Evolutionary conservation across 2,329 filamentous ascomycete species (phyloP).

Genomic region (Cercospora janseana): DNA sequence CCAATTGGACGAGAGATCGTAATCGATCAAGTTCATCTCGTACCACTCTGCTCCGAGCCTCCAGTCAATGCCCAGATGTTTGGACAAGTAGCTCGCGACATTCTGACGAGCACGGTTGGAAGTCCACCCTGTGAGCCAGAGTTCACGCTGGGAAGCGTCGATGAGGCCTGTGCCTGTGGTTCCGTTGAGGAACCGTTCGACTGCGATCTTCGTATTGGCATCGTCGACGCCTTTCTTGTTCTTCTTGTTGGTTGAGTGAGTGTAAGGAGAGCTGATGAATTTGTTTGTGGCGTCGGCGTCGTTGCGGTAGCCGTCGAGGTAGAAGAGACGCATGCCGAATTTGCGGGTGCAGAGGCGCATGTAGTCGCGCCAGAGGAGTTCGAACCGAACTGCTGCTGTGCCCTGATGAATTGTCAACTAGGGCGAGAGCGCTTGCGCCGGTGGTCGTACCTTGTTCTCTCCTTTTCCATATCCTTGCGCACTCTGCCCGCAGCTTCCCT

Average conservation of each 20-base stretch:
- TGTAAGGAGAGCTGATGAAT: constrained; percentile 37
- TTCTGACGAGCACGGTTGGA: constrained; percentile 75
- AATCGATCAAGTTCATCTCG: constrained; percentile 70
- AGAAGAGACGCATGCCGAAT: constrained; percentile 64
- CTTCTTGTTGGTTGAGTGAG: constrained; percentile 35
- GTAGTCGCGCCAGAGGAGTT: constrained; percentile 77
- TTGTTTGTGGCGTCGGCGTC: constrained; percentile 39
- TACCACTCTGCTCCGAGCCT: constrained; percentile 80
- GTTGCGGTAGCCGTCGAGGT: constrained; percentile 61
- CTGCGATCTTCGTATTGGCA: constrained; percentile 29
- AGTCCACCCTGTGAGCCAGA: constrained; percentile 73
- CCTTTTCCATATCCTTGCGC: constrained; percentile 63
- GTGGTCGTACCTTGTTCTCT: constrained; percentile 57
- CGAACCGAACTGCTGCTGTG: constrained; percentile 66
- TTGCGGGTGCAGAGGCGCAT: constrained; percentile 74
- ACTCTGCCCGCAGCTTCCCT: constrained; percentile 39
- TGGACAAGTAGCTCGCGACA: constrained; percentile 70
- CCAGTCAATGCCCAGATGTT: constrained; percentile 75
- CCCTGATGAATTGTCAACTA: constrained; percentile 42
- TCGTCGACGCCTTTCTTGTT: constrained; percentile 50
- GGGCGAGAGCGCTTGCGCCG: not conserved
- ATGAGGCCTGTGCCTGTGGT: constrained; percentile 74
- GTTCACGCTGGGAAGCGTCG: constrained; percentile 72
- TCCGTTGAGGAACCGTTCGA: constrained; percentile 63
- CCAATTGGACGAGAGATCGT: constrained; percentile 58